These are phyloP conservation scores for Paramecium pentaurelia DNA, from an alignment of 73 alveolate genomes.

Conservation along the genomic window DNA sequence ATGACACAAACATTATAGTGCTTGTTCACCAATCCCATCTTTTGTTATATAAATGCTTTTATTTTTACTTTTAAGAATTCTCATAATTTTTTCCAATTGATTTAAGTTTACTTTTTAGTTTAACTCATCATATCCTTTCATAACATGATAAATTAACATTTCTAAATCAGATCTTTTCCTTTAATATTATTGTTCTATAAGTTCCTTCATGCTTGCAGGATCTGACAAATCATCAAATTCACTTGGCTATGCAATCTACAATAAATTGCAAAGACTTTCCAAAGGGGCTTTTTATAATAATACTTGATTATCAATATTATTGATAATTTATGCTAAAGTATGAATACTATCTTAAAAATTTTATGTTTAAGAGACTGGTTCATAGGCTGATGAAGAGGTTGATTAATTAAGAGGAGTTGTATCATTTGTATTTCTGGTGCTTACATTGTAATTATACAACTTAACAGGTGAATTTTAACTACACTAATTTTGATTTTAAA, in stretches of 20 bases:
- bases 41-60: constrained; percentile 31
- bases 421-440: neutral
- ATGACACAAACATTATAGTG: neutral
- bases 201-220: neutral
- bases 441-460: neutral
- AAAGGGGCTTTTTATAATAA: neutral
- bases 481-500: neutral
- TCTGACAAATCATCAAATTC: neutral
- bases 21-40: neutral
- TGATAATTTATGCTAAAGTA: neutral
- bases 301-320: neutral
- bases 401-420: neutral
- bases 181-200: neutral
- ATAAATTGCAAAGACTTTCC: neutral
- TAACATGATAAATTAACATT: neutral
- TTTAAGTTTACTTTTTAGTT: constrained; percentile 6
- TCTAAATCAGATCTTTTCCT: constrained; percentile 16
- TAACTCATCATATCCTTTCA: constrained; percentile 37
- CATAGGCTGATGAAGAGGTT: neutral
- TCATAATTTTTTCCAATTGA: constrained; percentile 29
- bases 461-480: neutral
- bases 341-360: neutral
- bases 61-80: constrained; percentile 21
- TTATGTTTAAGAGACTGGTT: neutral
- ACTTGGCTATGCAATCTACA: neutral